A percentile compares a stretch with the other conserved stretches of the same genome.
Evolutionary conservation across 768 basidiomycete species (phyloP).

Genomic region (Fistulinella prunicolor): DNA sequence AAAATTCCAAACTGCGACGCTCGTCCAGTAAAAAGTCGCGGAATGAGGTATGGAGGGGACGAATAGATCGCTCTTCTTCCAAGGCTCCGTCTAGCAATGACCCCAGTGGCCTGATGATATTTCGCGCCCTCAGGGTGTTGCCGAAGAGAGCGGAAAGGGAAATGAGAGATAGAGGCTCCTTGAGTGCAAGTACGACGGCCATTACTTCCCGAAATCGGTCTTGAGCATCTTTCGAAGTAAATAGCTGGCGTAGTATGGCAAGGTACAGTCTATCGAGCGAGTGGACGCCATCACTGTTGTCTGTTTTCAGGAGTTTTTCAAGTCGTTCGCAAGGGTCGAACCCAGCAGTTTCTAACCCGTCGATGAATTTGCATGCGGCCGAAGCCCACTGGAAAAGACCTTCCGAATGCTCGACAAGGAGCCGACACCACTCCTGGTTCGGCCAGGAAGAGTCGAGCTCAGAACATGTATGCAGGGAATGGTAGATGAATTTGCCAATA

Average conservation of each 20-base stretch:
- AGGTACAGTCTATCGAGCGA: background rate
- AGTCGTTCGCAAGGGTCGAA: too few species aligned
- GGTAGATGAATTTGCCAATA: background rate
- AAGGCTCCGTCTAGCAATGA: too few species aligned
- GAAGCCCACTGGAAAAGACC: too few species aligned
- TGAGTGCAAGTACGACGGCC: background rate
- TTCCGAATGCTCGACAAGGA: conserved; percentile 12
- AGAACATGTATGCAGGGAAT: background rate
- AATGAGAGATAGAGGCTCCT: background rate
- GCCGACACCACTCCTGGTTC: too few species aligned
- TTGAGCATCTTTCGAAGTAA: background rate
- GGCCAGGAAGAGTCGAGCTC: background rate
- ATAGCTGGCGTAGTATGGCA: background rate
- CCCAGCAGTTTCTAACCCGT: background rate
- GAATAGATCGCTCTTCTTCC: too few species aligned
- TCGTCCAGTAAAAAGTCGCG: too few species aligned
- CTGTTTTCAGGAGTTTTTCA: background rate
- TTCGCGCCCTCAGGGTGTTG: background rate
- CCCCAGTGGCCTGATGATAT: background rate
- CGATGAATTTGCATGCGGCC: too few species aligned
- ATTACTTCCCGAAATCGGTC: conserved; percentile 1
- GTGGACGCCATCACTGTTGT: background rate
- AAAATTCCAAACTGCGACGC: too few species aligned
- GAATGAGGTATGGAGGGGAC: too few species aligned
- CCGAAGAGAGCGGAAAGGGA: background rate